Base-by-base conservation (phyloP, 148 eudicot species). In the Chenopodium formosanum region DNA sequence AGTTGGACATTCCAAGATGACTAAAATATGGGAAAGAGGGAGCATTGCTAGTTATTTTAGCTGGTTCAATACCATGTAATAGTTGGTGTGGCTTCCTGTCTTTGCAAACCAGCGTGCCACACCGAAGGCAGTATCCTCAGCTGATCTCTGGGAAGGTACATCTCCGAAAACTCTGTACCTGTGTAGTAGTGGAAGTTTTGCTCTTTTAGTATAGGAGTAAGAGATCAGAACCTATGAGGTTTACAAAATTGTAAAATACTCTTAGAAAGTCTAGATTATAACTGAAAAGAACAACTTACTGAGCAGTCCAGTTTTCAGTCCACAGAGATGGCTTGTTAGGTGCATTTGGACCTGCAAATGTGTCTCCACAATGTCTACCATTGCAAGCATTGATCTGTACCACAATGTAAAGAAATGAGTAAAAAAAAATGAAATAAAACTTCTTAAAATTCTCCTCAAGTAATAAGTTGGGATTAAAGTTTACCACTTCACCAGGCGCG, bases 231-330 rank as follows among this genome's bases (percentile, higher is more conserved):
- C 22, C 5, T 50, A 14, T 3, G 62, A 56, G 22, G 4, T 0
- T 12, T 53, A 13, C 13, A 17, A 56, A 14, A 4, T 2, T 56
- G 22, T 16, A 12, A 16, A 50, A 11, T 9, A 50, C 3, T 50
- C 16, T 9, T 34, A 34, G 25, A 25, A 25, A 25, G 37, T 34
- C 12, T 48, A 48, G 52, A 48, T 48, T 50, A 50, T 50, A 50
- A 50, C 1, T 4, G 63, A 58, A n/a, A 58, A 69, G 34, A 14
- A 69, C 23, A 53, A 82, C 98, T 89, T 85, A 96, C 98, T 92
- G 97, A 79, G 97, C 94, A 65, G 98, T 94, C 99, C 99, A 96
- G 78, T 96, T 94, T 86, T 96, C 98, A 31, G 98, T 94, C 99
- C 99, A 96, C 7, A 96, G 65, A 67, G 86, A 58, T 56, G 99